Evolutionary conservation across 2,329 filamentous ascomycete genomes (phyloP).

Genomic region (Lachnellula arida): DNA sequence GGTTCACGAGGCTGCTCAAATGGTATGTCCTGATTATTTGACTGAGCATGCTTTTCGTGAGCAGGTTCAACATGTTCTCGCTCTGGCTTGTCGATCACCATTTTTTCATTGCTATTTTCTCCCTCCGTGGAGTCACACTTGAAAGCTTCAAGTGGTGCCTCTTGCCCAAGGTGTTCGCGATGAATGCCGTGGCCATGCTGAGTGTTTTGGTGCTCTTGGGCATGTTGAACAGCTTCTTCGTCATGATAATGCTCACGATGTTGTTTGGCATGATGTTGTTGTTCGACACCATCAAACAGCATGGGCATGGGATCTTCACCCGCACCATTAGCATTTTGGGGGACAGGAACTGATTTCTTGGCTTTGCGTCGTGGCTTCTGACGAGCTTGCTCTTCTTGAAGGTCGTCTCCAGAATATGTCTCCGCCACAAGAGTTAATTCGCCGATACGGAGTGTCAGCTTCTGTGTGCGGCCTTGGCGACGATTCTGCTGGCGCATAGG

Average conservation of each 20-base stretch:
- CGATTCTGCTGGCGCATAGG: conserved; percentile 4
- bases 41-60: not conserved
- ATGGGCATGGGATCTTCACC: not conserved
- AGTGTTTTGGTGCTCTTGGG: not conserved
- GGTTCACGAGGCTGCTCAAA: not conserved
- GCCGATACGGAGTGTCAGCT: not conserved
- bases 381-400: not conserved
- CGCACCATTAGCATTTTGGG: not conserved
- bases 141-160: not conserved
- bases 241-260: not conserved
- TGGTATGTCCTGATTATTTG: not conserved
- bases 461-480: not conserved
- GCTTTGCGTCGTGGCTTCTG: not conserved
- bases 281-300: not conserved
- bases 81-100: not conserved
- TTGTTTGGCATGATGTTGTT: too few relatives aligned
- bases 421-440: conserved; percentile 1
- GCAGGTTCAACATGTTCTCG: not conserved
- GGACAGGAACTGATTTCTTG: not conserved
- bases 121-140: not conserved
- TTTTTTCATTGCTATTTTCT: not conserved
- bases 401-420: not conserved
- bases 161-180: not conserved
- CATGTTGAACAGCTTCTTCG: not conserved
- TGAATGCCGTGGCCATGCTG: not conserved